Conservation (phyloP, 2,329 filamentous ascomycete genomes). For the Delphinella strobiligena region DNA sequence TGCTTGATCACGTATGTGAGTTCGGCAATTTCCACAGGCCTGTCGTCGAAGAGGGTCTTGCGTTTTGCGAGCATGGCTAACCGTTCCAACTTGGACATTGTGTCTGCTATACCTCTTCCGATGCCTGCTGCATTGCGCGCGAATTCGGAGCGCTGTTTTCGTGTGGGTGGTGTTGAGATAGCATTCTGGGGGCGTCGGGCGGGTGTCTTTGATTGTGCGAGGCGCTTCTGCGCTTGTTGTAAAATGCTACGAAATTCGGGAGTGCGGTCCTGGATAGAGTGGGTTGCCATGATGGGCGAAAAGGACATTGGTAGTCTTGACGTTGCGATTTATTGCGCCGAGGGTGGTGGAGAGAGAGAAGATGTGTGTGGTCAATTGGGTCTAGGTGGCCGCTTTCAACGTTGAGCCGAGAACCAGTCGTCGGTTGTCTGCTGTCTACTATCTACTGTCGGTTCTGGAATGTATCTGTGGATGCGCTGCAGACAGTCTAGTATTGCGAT, state of each 20-base stretch:
- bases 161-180: constrained; percentile 35
- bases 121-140: constrained; percentile 85
- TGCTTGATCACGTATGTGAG: constrained; percentile 97
- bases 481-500: no score
- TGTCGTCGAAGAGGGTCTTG: constrained; percentile 94
- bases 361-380: no score
- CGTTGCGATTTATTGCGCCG: no score
- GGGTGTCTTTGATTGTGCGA: constrained; percentile 64
- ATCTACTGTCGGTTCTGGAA: no score
- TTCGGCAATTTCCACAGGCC: constrained; percentile 92
- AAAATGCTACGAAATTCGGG: constrained; percentile 90
- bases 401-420: no score
- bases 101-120: constrained; percentile 77
- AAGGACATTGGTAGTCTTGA: constrained; percentile 1
- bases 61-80: constrained; percentile 88
- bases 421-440: no score
- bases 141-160: constrained; percentile 65
- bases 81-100: constrained; percentile 91
- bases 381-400: no score
- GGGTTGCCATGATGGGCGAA: constrained; percentile 21
- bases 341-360: no score
- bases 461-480: no score
- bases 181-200: constrained; percentile 65
- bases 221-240: constrained; percentile 56
- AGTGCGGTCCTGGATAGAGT: constrained; percentile 91